A percentile compares a stretch with the other conserved stretches of the same genome.
These are phyloP conservation scores for Fomitiporia mediterranea DNA, from an alignment of 1,284 basidiomycete species.

Conservation along the genomic window DNA sequence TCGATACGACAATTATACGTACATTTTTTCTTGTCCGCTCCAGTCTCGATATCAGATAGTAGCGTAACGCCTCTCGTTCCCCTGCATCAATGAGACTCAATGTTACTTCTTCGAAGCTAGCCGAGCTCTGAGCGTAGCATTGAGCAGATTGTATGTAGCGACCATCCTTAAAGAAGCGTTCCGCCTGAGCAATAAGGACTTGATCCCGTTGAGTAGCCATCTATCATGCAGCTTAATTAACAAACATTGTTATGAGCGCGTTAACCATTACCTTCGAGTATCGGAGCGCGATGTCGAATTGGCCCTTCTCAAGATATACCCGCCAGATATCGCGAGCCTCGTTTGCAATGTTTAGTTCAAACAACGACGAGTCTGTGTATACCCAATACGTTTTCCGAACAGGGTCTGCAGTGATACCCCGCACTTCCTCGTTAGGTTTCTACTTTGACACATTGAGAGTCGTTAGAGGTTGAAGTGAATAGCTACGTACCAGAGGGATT, in stretches of 20 bases:
- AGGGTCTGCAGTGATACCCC: slow-evolving; percentile 77
- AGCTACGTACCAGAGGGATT: slow-evolving; percentile 64
- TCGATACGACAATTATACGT: slow-evolving; percentile 26
- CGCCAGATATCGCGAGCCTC: slow-evolving; percentile 96
- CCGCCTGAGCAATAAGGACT: slow-evolving; percentile 82
- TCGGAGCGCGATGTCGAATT: slow-evolving; percentile 74
- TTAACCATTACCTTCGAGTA: slow-evolving; percentile 66
- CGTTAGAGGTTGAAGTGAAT: neutral
- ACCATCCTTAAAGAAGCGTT: slow-evolving; percentile 77
- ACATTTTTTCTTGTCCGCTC: slow-evolving; percentile 80
- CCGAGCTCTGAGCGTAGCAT: slow-evolving; percentile 84
- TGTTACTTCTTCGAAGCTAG: slow-evolving; percentile 89
- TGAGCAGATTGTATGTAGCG: slow-evolving; percentile 90
- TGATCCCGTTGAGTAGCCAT: slow-evolving; percentile 81
- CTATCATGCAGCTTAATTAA: slow-evolving; percentile 35
- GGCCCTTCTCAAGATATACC: slow-evolving; percentile 77
- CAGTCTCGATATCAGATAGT: slow-evolving; percentile 85
- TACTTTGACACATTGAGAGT: slow-evolving; percentile 29
- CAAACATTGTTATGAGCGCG: neutral
- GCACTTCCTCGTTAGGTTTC: slow-evolving; percentile 70
- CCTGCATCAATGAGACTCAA: slow-evolving; percentile 87
- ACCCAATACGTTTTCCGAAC: slow-evolving; percentile 92
- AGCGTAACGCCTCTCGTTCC: slow-evolving; percentile 89
- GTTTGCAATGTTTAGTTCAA: slow-evolving; percentile 82
- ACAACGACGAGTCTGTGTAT: slow-evolving; percentile 86